Evolutionary conservation across 371 early-diverging fungal species (phyloP), one percentile per base, ranked within the genome.

Genomic region (Mortierella sp.): DNA sequence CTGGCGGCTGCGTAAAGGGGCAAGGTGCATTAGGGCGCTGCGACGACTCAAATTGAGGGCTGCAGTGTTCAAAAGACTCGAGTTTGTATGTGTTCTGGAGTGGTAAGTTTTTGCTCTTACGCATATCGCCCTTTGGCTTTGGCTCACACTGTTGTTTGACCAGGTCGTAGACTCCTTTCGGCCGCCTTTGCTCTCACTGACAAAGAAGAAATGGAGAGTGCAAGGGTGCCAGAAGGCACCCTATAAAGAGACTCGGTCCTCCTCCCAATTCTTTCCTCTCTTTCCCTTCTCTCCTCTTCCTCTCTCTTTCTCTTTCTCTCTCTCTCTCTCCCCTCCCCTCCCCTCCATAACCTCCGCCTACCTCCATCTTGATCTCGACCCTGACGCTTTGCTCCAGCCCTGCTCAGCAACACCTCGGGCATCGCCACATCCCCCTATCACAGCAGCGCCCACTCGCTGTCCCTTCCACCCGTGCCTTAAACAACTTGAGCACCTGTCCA

Each of bases 281-380:
- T 25, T 53, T 53, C 55, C 28, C 28, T 52, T 52, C 53, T 52
- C 21, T 25, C 55, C 26, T 57, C 57, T 57, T 16, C 29, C 30
- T 26, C 4, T 57, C 30, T n/a, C 30, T 30, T 29, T 9, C 37
- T 5, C 37, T 9, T 57, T 26, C 19, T 19, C 25, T 23, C 12
- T 14, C 43, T 37, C 23, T 9, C 46, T 48, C 21, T 25, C 28
- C 47, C 47, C 18, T 60, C 25, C 23, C 26, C 26, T 46, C 21
- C 46, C 5, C 9, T 60, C 28, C 25, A 60, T n/a, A 58, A 47
- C 47, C 16, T 46, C 25, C 26, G 47, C 60, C 60, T 12, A 18
- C 26, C 53, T 16, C 53, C 26, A 19, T 21, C 53, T 9, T 53
- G 2, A 2, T 23, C 26, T 53, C 9, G 4, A 3, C 26, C 53